Conservation (phyloP, 768 basidiomycete genomes). For the Termitomyces sp. region DNA sequence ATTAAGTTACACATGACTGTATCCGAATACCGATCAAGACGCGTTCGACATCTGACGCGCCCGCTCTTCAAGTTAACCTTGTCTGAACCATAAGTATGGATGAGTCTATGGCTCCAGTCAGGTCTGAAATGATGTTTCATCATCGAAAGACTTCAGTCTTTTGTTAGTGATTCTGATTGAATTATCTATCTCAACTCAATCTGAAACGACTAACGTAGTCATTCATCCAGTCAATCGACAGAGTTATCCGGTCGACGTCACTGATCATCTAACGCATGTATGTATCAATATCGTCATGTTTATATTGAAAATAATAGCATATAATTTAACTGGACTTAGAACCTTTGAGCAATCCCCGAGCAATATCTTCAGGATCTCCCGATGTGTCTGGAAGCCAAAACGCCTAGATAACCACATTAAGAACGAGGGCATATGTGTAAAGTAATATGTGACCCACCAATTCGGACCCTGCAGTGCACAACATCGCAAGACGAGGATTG, state of each 20-base stretch:
- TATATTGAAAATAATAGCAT: not conserved
- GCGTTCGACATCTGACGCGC: no score
- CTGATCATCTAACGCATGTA: not conserved
- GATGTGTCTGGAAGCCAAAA: constrained; percentile 53
- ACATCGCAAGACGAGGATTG: constrained; percentile 87
- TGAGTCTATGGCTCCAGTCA: no score
- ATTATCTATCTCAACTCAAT: no score
- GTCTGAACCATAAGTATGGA: no score
- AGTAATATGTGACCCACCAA: constrained; percentile 49
- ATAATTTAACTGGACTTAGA: constrained; percentile 15
- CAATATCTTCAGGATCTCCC: constrained; percentile 67
- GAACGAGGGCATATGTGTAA: not conserved
- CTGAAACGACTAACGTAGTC: no score
- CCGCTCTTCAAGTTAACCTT: no score
- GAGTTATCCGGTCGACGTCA: not conserved
- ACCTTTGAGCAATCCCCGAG: constrained; percentile 65
- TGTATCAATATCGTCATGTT: not conserved
- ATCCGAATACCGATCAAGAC: no score
- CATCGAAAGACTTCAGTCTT: no score
- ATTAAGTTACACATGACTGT: no score
- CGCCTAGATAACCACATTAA: constrained; percentile 25
- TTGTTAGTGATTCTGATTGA: no score
- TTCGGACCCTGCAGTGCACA: constrained; percentile 80
- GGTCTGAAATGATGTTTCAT: no score
- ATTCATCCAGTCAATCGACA: no score